phyloP scores from a whole-genome alignment of 768 basidiomycete species.

The Phylloporus arenicola region DNA sequence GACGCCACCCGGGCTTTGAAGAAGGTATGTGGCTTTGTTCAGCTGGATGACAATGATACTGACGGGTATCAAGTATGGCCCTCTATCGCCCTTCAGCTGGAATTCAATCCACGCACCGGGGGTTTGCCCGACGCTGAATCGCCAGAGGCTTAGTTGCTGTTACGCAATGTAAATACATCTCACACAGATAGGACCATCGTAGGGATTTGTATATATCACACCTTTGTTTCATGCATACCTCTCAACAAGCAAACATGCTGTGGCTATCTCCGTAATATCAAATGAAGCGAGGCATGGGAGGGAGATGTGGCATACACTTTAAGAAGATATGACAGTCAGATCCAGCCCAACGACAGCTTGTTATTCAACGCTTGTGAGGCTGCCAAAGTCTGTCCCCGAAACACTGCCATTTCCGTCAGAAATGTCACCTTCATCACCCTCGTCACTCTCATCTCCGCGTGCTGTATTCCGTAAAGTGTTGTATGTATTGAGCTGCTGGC shows the following conservation, averaged over 20 bases:
- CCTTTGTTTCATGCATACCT: background rate
- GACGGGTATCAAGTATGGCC: slow-evolving; percentile 54
- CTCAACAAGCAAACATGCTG: background rate
- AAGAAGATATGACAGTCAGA: background rate
- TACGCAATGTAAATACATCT: slow-evolving; percentile 1
- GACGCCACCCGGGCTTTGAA: slow-evolving; percentile 83
- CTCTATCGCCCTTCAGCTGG: slow-evolving; percentile 54
- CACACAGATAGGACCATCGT: slow-evolving; percentile 4
- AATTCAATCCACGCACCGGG: slow-evolving; percentile 45
- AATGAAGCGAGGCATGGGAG: background rate
- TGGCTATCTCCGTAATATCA: slow-evolving; percentile 1
- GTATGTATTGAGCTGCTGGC: slow-evolving; percentile 18
- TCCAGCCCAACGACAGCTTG: background rate
- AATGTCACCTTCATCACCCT: slow-evolving; percentile 18
- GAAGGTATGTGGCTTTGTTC: slow-evolving; percentile 47
- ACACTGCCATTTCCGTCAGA: slow-evolving; percentile 37
- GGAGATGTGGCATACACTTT: background rate
- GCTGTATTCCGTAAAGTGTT: slow-evolving; percentile 13
- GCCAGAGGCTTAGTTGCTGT: slow-evolving; percentile 11
- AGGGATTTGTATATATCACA: slow-evolving; percentile 5
- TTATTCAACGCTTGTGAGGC: slow-evolving; percentile 50
- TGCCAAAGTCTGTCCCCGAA: slow-evolving; percentile 41
- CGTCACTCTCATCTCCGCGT: slow-evolving; percentile 5
- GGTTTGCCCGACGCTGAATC: slow-evolving; percentile 17
- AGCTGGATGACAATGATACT: background rate